Conservation (phyloP, 805 yeast species). For the Cyberlindnera japonica region DNA sequence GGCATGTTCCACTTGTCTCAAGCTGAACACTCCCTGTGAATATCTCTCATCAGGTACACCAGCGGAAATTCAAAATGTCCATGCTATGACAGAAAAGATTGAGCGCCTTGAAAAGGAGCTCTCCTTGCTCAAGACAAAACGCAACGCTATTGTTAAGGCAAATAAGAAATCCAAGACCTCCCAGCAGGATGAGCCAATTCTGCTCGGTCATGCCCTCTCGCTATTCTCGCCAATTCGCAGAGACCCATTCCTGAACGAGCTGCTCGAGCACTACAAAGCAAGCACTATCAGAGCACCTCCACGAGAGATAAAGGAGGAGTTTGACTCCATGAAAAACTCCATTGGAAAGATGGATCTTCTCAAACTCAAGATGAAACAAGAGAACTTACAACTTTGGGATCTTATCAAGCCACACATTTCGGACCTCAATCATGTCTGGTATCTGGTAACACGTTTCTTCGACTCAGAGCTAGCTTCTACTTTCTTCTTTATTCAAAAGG, state of each 20-base stretch:
- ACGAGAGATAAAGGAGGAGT: slow-evolving; percentile 7
- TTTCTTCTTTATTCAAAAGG: slow-evolving; percentile 13
- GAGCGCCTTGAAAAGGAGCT: slow-evolving; percentile 14
- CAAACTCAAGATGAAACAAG: slow-evolving; percentile 4
- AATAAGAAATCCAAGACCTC: slow-evolving; percentile 1
- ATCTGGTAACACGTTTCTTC: slow-evolving; percentile 7
- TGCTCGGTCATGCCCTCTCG: slow-evolving; percentile 9
- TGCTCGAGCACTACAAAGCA: slow-evolving; percentile 6
- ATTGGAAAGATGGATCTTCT: slow-evolving; percentile 3
- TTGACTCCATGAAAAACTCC: slow-evolving; percentile 4
- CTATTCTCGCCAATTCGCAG: slow-evolving; percentile 8
- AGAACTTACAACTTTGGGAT: not conserved
- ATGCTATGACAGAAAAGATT: slow-evolving; percentile 12
- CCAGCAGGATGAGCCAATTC: slow-evolving; percentile 8
- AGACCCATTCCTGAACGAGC: slow-evolving; percentile 6
- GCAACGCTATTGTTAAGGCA: slow-evolving; percentile 4
- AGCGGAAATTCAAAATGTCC: slow-evolving; percentile 9
- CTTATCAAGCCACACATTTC: slow-evolving; percentile 6
- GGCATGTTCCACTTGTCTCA: slow-evolving; percentile 9
- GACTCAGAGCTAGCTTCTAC: slow-evolving; percentile 6
- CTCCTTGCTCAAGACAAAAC: slow-evolving; percentile 7
- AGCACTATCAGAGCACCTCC: not conserved
- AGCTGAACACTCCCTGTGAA: slow-evolving; percentile 7
- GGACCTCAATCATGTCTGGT: slow-evolving; percentile 11
- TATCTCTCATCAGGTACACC: slow-evolving; percentile 7